Percentiles rank a stretch among this genome's conserved stretches.
These are phyloP conservation scores for Bidens hawaiensis DNA, from an alignment of 140 eudicot genomes.

Conservation along the genomic window DNA sequence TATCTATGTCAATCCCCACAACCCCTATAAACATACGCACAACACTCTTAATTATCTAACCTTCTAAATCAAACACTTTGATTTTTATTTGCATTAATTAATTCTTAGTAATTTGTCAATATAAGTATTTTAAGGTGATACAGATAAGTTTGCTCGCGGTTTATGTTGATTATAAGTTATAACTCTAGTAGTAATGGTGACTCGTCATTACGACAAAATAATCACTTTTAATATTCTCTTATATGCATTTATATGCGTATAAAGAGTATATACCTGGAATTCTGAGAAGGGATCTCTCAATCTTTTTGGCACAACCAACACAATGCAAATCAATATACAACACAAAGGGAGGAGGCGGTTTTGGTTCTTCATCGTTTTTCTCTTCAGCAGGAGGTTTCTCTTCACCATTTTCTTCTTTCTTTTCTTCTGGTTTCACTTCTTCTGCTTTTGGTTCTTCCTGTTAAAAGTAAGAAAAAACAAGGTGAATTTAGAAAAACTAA, in stretches of 20 bases:
- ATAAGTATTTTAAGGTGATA: too few species aligned
- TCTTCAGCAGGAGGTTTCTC: slow-evolving; percentile 42
- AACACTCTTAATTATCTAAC: too few species aligned
- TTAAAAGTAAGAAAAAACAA: not conserved
- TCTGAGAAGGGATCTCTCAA: slow-evolving; percentile 52
- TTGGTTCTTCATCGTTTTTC: slow-evolving; percentile 42
- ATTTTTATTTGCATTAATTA: too few species aligned
- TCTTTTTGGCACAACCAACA: slow-evolving; percentile 89
- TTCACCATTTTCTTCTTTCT: slow-evolving; percentile 39
- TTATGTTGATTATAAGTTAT: too few species aligned
- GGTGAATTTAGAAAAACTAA: not conserved
- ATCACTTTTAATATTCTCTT: too few species aligned
- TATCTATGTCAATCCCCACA: slow-evolving; percentile 65
- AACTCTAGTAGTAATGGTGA: too few species aligned
- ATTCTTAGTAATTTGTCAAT: too few species aligned
- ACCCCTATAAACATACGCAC: slow-evolving; percentile 46
- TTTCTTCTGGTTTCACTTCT: slow-evolving; percentile 50
- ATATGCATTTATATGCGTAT: not conserved
- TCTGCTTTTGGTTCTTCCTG: slow-evolving; percentile 35
- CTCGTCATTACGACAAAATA: too few species aligned
- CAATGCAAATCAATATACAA: slow-evolving; percentile 83
- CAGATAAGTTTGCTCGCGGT: too few species aligned
- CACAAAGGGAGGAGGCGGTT: slow-evolving; percentile 63
- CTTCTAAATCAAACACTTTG: too few species aligned
- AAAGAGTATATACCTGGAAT: slow-evolving; percentile 49